Evolutionary conservation across 2,329 filamentous ascomycete species (phyloP).

Genomic region (Sclerotinia trifoliorum): DNA sequence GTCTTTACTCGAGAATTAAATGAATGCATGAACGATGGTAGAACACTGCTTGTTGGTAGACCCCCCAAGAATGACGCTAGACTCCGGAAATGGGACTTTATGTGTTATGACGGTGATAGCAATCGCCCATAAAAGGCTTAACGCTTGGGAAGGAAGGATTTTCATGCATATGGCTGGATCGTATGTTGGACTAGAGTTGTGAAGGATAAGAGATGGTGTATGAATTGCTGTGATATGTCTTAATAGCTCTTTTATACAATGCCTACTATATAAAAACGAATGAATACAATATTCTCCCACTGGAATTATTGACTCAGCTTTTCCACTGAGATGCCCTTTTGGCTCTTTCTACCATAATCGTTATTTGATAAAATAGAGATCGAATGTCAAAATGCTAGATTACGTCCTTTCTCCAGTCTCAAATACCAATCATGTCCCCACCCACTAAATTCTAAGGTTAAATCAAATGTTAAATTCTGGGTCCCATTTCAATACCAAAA

Average conservation of each 20-base stretch:
- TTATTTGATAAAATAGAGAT: neutral
- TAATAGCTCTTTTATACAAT: slow-evolving; percentile 1
- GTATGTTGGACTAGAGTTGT: slow-evolving; percentile 14
- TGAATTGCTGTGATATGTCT: neutral
- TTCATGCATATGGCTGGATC: slow-evolving; percentile 23
- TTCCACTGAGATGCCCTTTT: neutral
- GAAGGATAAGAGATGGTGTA: neutral
- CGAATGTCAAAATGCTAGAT: too few species aligned
- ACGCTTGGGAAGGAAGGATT: neutral
- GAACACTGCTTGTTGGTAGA: neutral
- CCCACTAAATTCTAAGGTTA: neutral
- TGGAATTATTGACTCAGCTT: neutral
- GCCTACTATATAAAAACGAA: neutral
- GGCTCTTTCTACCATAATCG: neutral
- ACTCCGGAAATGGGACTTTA: neutral
- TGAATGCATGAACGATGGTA: neutral
- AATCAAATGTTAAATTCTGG: neutral
- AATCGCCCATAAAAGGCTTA: slow-evolving; percentile 7
- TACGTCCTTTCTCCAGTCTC: neutral
- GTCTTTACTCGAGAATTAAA: slow-evolving; percentile 29
- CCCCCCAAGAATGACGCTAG: neutral
- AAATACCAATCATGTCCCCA: neutral
- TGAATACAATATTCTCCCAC: too few species aligned
- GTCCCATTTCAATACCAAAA: neutral
- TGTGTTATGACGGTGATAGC: neutral